phyloP scores from a whole-genome alignment of 2,329 filamentous ascomycete species.

The Magnaporthales sp. region DNA sequence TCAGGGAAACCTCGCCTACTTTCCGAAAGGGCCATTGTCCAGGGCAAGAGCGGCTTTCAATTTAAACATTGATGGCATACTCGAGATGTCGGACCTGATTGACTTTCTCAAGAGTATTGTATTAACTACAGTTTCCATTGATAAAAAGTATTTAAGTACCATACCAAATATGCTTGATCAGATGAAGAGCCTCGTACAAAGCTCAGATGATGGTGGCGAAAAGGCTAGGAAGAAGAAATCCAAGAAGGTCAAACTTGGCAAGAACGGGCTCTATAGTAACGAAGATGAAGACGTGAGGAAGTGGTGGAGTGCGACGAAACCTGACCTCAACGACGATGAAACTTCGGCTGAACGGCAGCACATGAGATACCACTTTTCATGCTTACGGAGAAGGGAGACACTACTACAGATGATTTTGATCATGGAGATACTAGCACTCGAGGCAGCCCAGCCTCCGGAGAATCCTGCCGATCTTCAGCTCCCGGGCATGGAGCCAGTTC shows the following conservation, averaged over 20 bases:
- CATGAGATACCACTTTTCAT: constrained; percentile 53
- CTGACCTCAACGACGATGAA: constrained; percentile 39
- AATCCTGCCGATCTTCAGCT: constrained; percentile 35
- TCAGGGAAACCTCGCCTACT: constrained; percentile 71
- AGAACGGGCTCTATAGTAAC: constrained; percentile 57
- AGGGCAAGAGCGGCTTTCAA: constrained; percentile 65
- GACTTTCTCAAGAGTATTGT: constrained; percentile 61
- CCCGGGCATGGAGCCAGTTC: constrained; percentile 30
- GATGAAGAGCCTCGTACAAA: constrained; percentile 47
- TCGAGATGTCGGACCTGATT: constrained; percentile 55
- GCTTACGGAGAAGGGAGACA: constrained; percentile 65
- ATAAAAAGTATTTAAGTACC: constrained; percentile 72
- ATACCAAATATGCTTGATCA: constrained; percentile 52
- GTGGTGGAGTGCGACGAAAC: constrained; percentile 61
- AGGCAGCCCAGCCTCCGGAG: constrained; percentile 33
- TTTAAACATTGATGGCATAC: constrained; percentile 48
- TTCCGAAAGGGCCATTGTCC: constrained; percentile 73
- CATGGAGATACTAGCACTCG: constrained; percentile 66
- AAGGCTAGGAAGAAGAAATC: constrained; percentile 39
- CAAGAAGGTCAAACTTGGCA: constrained; percentile 60
- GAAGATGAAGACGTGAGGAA: constrained; percentile 56
- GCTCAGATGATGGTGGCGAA: constrained; percentile 34
- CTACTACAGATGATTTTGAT: constrained; percentile 74
- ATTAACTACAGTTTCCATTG: constrained; percentile 58
- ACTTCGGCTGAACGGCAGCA: constrained; percentile 38